Base-by-base conservation (phyloP, 768 basidiomycete species). In the Xanthoconium stramineum region DNA sequence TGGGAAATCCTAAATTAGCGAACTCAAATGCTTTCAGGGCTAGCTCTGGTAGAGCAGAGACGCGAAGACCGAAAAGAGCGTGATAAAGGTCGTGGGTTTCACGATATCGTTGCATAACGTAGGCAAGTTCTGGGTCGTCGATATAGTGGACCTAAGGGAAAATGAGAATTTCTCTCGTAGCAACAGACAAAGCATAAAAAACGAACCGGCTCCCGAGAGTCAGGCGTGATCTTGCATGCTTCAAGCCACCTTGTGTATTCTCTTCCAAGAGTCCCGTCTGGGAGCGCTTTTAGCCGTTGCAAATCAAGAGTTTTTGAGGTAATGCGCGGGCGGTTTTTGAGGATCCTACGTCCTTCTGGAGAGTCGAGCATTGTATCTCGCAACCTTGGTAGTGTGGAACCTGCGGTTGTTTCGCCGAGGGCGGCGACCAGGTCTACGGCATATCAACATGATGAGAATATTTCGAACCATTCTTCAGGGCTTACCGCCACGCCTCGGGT, bases 1-100 rank as follows among this genome's bases (percentile, higher is more conserved):
- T 88, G 2, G 95, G 96, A 2, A 98, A 80, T 14, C 89, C 86
- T 63, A 97, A 80, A 73, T 99, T 98, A 30, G 90, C 83, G 56
- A 95, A 89, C 71, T 98, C 97, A 65, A 98, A 94, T 63, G 84
- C 88, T 69, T 99, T 99, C 71, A 98, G 83, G 1, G 94, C 92
- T 32, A 99, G 80, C 69, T 99, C 97, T 46, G 89, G 91, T 55
- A 89, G 83, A 65, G 96, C 89, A 58, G 86, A 87, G 55, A 98
- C 93, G 0, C 94, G 94, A 10, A 98, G 80, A 63, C 84, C 84
- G 75, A 85, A 86, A 57, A 98, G 81, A 65, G 91, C 91, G 68
- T 99, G 97, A 68, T 98, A 97, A 62, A 98, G 88, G 74, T 99
- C 96, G 73, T 99, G 97, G 60, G 90, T 96, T 75, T 99, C 95